Evolutionary conservation across 495 filamentous ascomycete genomes (phyloP).

Genomic region (Annulohypoxylon stygium): DNA sequence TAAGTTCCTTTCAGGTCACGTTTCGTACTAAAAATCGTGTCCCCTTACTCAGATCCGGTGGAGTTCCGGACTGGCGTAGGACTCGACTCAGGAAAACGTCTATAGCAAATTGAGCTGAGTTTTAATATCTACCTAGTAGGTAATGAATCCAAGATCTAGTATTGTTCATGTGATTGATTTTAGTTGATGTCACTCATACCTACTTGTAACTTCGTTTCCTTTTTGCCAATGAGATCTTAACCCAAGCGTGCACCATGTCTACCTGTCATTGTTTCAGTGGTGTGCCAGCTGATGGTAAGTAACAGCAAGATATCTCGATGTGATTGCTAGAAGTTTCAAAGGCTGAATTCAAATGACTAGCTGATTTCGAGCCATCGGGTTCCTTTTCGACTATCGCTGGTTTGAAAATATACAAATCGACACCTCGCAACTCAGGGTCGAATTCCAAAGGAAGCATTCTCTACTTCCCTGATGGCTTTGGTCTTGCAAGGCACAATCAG

Average conservation of each 20-base stretch:
- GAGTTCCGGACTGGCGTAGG: neutral
- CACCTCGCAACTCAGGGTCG: neutral
- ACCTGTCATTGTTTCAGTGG: constrained; percentile 32
- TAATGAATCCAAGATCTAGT: neutral
- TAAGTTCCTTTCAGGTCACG: neutral
- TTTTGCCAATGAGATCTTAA: neutral
- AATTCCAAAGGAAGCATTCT: constrained; percentile 8
- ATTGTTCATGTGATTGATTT: neutral
- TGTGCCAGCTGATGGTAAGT: constrained; percentile 20
- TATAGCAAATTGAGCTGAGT: neutral
- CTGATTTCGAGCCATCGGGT: constrained; percentile 11
- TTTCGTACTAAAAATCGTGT: neutral
- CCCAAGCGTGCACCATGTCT: constrained; percentile 10
- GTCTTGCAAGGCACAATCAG: constrained; percentile 28
- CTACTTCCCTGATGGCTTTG: constrained; percentile 26
- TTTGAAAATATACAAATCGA: constrained; percentile 23
- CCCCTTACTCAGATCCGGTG: constrained; percentile 1
- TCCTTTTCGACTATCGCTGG: constrained; percentile 18
- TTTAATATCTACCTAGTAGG: neutral
- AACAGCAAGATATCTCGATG: neutral
- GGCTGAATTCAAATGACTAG: neutral
- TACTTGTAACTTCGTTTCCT: neutral
- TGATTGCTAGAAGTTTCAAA: neutral
- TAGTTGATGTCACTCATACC: neutral
- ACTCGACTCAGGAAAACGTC: neutral